These are phyloP conservation scores for Monosporascus sp. DNA, from an alignment of 2,329 filamentous ascomycete species.

Conservation along the genomic window DNA sequence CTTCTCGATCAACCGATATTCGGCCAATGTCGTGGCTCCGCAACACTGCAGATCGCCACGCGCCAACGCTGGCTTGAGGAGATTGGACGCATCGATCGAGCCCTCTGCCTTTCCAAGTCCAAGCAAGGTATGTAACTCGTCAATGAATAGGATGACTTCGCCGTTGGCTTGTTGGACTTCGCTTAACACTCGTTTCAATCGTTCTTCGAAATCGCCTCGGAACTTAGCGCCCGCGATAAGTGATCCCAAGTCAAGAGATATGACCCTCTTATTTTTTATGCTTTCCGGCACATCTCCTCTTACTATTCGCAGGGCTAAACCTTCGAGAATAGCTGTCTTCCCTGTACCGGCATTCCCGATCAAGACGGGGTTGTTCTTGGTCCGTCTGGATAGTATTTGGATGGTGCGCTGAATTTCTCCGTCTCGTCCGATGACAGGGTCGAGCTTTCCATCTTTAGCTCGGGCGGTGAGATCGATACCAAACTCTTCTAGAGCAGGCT, in stretches of 20 bases:
- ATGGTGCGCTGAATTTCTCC: slow-evolving; percentile 90
- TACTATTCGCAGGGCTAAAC: slow-evolving; percentile 83
- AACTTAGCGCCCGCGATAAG: slow-evolving; percentile 96
- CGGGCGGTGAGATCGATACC: slow-evolving; percentile 84
- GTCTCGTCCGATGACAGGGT: slow-evolving; percentile 92
- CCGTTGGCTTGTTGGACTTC: slow-evolving; percentile 89
- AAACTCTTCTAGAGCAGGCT: slow-evolving; percentile 84
- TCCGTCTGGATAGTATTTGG: slow-evolving; percentile 84
- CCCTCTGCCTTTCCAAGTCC: slow-evolving; percentile 93
- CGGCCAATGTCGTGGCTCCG: slow-evolving; percentile 86
- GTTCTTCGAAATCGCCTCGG: slow-evolving; percentile 91
- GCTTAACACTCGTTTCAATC: slow-evolving; percentile 82
- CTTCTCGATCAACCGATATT: slow-evolving; percentile 93
- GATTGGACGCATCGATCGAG: slow-evolving; percentile 91
- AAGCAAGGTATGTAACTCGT: slow-evolving; percentile 86
- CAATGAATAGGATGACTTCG: slow-evolving; percentile 88
- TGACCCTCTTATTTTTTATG: slow-evolving; percentile 88
- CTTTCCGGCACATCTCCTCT: slow-evolving; percentile 91
- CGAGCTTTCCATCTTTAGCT: slow-evolving; percentile 83
- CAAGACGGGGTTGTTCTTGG: slow-evolving; percentile 94
- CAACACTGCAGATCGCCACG: slow-evolving; percentile 92
- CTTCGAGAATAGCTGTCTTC: slow-evolving; percentile 91
- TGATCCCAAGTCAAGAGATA: slow-evolving; percentile 81
- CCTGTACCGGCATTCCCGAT: slow-evolving; percentile 88
- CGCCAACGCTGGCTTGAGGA: slow-evolving; percentile 89